A percentile compares a stretch with the other conserved stretches of the same genome.
These are phyloP conservation scores for Capsella rubella DNA, from an alignment of 441 rosid species.

Conservation along the genomic window DNA sequence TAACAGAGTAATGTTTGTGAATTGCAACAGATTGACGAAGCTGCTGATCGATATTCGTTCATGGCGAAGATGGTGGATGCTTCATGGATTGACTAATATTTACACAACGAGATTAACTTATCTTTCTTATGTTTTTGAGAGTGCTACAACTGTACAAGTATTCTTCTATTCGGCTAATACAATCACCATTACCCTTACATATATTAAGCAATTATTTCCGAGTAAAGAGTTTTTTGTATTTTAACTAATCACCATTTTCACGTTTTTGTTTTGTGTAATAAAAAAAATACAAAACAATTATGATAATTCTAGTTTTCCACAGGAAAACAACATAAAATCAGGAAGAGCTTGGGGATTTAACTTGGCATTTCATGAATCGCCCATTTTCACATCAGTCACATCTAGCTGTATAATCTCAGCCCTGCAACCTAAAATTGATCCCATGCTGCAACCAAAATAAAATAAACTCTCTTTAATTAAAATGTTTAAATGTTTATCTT, in stretches of 20 bases:
- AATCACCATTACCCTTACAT: neutral
- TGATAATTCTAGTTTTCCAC: neutral
- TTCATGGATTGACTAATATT: slow-evolving; percentile 66
- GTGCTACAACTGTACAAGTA: slow-evolving; percentile 3
- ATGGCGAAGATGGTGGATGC: slow-evolving; percentile 85
- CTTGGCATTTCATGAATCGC: slow-evolving; percentile 44
- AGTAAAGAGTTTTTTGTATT: neutral
- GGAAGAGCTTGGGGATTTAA: slow-evolving; percentile 1
- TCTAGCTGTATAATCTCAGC: slow-evolving; percentile 94
- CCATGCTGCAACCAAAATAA: slow-evolving; percentile 62
- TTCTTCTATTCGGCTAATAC: slow-evolving; percentile 3
- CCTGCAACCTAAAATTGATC: slow-evolving; percentile 84
- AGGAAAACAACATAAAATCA: neutral
- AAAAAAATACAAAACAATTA: too few species aligned
- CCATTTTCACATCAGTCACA: slow-evolving; percentile 95
- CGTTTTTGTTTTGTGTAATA: too few species aligned
- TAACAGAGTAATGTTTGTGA: slow-evolving; percentile 24
- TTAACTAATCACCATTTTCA: too few species aligned
- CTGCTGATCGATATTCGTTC: slow-evolving; percentile 85
- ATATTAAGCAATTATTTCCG: neutral
- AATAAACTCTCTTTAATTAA: slow-evolving; percentile 15
- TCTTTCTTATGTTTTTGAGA: slow-evolving; percentile 11
- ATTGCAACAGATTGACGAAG: slow-evolving; percentile 74
- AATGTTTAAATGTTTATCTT: neutral
- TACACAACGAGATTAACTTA: neutral